Conservation (phyloP, 2,329 filamentous ascomycete genomes). For the Fusarium drepaniforme region DNA sequence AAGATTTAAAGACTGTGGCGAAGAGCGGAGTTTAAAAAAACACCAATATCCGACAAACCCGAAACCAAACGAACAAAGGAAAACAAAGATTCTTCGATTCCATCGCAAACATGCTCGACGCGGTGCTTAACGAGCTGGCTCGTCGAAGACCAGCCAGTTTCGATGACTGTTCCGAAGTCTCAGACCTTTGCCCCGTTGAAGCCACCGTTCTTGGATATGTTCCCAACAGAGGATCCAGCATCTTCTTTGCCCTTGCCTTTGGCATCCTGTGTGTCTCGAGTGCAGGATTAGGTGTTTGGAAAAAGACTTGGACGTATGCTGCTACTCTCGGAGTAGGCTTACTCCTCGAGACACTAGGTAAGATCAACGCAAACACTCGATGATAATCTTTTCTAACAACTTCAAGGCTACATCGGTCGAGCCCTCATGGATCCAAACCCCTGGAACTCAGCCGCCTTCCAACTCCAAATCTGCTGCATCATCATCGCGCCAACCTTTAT, state of each 20-base stretch:
- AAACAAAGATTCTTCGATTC: neutral
- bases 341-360: slow-evolving; percentile 64
- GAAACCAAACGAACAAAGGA: neutral
- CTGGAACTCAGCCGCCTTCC: slow-evolving; percentile 66
- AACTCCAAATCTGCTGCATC: slow-evolving; percentile 70
- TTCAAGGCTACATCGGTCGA: slow-evolving; percentile 65
- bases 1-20: neutral
- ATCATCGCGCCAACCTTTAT: slow-evolving; percentile 71
- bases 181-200: slow-evolving; percentile 61
- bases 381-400: neutral
- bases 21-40: neutral
- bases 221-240: slow-evolving; percentile 67
- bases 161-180: slow-evolving; percentile 51
- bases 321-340: slow-evolving; percentile 62
- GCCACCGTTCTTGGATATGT: slow-evolving; percentile 68
- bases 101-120: neutral
- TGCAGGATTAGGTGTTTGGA: slow-evolving; percentile 58
- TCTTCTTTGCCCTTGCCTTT: slow-evolving; percentile 65
- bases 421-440: slow-evolving; percentile 64
- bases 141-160: slow-evolving; percentile 35
- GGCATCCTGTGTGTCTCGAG: slow-evolving; percentile 57
- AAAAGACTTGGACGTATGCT: slow-evolving; percentile 68
- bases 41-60: neutral
- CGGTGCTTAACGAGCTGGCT: slow-evolving; percentile 27
- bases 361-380: slow-evolving; percentile 14